Conservation (phyloP, 768 basidiomycete genomes). For the Agrocybe pediades region DNA sequence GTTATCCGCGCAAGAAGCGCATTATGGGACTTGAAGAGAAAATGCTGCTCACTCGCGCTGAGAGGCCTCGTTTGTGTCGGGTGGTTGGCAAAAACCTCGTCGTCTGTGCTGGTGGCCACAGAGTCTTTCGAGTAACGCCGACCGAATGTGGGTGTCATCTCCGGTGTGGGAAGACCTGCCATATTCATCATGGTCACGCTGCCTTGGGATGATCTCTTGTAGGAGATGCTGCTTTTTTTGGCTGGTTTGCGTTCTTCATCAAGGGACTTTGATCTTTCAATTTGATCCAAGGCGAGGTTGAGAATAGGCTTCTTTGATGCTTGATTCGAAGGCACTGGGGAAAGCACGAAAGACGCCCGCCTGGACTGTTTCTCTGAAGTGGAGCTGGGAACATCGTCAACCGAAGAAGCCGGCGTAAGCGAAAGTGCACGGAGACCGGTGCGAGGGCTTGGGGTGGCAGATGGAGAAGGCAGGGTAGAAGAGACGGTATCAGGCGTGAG, state of each 20-base stretch:
- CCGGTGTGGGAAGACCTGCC: constrained; percentile 68
- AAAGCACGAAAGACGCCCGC: constrained; percentile 34
- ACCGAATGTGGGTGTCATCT: constrained; percentile 63
- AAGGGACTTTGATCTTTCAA: constrained; percentile 28
- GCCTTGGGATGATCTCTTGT: constrained; percentile 49
- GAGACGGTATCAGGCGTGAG: constrained; percentile 57
- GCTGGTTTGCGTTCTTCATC: constrained; percentile 35
- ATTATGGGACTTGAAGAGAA: constrained; percentile 84
- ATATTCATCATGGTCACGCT: constrained; percentile 29
- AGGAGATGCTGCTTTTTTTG: constrained; percentile 75
- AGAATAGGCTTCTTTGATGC: constrained; percentile 37
- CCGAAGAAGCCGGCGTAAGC: constrained; percentile 33
- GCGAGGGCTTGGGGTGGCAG: constrained; percentile 51
- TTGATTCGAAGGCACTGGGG: constrained; percentile 24
- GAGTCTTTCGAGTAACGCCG: constrained; percentile 30
- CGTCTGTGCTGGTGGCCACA: constrained; percentile 36
- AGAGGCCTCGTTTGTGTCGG: constrained; percentile 51
- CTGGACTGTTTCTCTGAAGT: constrained; percentile 24
- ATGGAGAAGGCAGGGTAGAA: constrained; percentile 50
- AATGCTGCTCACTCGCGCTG: constrained; percentile 78
- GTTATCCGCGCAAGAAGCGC: constrained; percentile 81
- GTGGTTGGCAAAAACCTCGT: constrained; percentile 44
- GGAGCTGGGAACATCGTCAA: constrained; percentile 29
- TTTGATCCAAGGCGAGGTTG: constrained; percentile 34
- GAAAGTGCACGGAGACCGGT: constrained; percentile 55